Percentiles rank a stretch among this genome's conserved stretches.
These are phyloP conservation scores for Logfia minima DNA, from an alignment of 129 eudicot species.

Conservation along the genomic window DNA sequence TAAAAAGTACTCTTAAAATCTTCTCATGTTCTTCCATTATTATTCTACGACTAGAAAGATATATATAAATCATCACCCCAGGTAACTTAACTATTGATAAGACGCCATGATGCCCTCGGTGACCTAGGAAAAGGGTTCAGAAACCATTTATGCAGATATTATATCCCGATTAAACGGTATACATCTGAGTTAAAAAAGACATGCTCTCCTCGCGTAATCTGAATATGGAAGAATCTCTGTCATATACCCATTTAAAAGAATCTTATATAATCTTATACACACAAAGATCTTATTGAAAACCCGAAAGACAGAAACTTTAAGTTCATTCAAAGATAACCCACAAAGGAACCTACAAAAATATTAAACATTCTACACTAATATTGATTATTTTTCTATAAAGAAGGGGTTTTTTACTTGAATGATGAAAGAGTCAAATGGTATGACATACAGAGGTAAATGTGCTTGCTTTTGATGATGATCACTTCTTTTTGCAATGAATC, in stretches of 20 bases:
- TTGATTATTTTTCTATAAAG: conserved; percentile 12
- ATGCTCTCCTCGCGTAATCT: too few relatives aligned
- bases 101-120: too few relatives aligned
- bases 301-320: neutral
- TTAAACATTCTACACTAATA: neutral
- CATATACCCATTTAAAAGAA: neutral
- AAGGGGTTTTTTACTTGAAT: conserved; percentile 21
- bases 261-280: neutral
- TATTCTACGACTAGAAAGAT: neutral
- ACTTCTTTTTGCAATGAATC: conserved; percentile 39
- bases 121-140: too few relatives aligned
- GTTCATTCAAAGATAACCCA: conserved; percentile 14
- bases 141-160: too few relatives aligned
- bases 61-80: too few relatives aligned
- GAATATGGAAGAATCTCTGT: too few relatives aligned
- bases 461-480: conserved; percentile 36
- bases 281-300: neutral
- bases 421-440: conserved; percentile 32
- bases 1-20: conserved; percentile 10
- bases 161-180: too few relatives aligned
- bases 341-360: conserved; percentile 9
- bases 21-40: conserved; percentile 18
- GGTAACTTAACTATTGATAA: too few relatives aligned
- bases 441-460: conserved; percentile 32
- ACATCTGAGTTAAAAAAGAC: neutral